A percentile compares a stretch with the other conserved stretches of the same genome.
These are phyloP conservation scores for Termitomyces sp. DNA, from an alignment of 768 basidiomycete genomes.

Conservation along the genomic window DNA sequence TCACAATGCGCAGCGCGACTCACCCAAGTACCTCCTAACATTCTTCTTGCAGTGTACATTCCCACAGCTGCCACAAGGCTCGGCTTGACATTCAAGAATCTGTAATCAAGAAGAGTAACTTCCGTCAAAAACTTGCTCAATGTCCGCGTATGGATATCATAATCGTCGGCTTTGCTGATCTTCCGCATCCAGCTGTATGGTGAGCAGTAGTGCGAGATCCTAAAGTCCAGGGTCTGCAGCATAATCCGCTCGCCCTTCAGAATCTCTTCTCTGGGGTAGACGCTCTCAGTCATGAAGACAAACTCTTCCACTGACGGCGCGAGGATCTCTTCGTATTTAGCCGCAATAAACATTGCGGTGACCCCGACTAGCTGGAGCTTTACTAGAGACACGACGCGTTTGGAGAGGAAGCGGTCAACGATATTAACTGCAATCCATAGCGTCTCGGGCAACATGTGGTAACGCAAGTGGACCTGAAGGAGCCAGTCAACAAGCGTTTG, in stretches of 20 bases:
- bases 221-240: constrained; percentile 91
- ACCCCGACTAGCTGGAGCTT: constrained; percentile 97
- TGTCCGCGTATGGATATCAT: constrained; percentile 96
- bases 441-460: constrained; percentile 99
- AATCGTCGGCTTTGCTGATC: constrained; percentile 98
- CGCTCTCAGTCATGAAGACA: constrained; percentile 95
- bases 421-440: constrained; percentile 99
- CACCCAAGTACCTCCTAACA: constrained; percentile 97
- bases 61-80: constrained; percentile 92
- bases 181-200: constrained; percentile 99
- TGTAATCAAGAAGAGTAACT: constrained; percentile 87
- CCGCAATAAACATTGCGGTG: constrained; percentile 98
- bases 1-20: constrained; percentile 28
- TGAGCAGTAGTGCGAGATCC: constrained; percentile 95
- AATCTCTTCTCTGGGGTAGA: constrained; percentile 92
- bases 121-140: constrained; percentile 97
- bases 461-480: constrained; percentile 93
- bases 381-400: constrained; percentile 80
- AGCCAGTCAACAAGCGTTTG: constrained; percentile 98
- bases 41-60: constrained; percentile 93
- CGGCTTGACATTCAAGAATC: constrained; percentile 91
- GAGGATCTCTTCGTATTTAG: constrained; percentile 98
- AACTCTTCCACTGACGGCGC: constrained; percentile 98
- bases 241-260: constrained; percentile 97
- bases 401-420: constrained; percentile 86